phyloP scores from a whole-genome alignment of 2,329 filamentous ascomycete genomes.

The Hortaea sp. region DNA sequence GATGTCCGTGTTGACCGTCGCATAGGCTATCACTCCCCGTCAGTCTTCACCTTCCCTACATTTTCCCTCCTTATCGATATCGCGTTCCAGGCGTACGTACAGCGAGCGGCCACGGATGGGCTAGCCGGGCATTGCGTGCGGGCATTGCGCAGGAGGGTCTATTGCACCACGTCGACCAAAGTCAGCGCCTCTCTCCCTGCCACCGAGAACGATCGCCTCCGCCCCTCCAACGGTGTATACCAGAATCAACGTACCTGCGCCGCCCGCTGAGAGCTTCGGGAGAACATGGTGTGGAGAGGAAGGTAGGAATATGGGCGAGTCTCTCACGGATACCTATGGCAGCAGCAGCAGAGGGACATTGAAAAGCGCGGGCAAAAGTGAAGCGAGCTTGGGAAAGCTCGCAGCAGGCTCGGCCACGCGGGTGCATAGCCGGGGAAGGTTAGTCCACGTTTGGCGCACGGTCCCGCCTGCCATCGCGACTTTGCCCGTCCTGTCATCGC shows the following conservation, averaged over 20 bases:
- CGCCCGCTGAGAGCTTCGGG: slow-evolving; percentile 35
- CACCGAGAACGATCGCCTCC: slow-evolving; percentile 7
- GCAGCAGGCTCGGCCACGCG: too few relatives aligned
- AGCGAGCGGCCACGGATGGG: slow-evolving; percentile 43
- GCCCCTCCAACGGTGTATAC: too few relatives aligned
- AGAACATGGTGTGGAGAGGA: slow-evolving; percentile 28
- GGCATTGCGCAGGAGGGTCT: slow-evolving; percentile 49
- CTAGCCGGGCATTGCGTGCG: slow-evolving; percentile 33
- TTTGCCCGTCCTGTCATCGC: too few relatives aligned
- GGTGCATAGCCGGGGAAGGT: too few relatives aligned
- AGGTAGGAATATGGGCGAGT: not conserved
- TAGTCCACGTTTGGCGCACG: too few relatives aligned
- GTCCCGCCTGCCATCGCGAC: too few relatives aligned
- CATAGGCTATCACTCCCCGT: slow-evolving; percentile 42
- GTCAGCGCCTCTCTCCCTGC: not conserved
- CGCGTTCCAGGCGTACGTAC: slow-evolving; percentile 33
- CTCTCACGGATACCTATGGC: too few relatives aligned
- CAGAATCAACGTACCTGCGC: slow-evolving; percentile 32
- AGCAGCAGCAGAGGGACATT: too few relatives aligned
- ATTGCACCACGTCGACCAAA: slow-evolving; percentile 2
- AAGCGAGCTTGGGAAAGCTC: too few relatives aligned
- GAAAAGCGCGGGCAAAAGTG: too few relatives aligned
- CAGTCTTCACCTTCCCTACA: slow-evolving; percentile 8
- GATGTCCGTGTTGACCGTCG: slow-evolving; percentile 76
- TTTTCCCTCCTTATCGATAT: not conserved